A percentile compares a stretch with the other conserved stretches of the same genome.
Evolutionary conservation across 2,329 filamentous ascomycete species (phyloP).

Genomic region (Raffaelea albimanens): DNA sequence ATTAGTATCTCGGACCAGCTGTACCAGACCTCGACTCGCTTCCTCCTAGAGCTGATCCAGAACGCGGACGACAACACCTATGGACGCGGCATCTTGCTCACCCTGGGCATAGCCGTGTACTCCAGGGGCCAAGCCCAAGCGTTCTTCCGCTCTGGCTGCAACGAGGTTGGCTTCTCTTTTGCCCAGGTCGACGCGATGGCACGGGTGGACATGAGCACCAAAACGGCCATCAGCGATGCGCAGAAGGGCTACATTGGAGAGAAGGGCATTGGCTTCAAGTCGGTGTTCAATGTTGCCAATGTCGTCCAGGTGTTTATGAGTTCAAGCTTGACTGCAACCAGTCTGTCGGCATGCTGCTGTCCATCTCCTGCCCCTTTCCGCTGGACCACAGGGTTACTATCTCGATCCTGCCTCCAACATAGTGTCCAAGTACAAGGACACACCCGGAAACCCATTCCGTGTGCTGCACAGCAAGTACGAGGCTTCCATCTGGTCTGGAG

Average conservation of each 20-base stretch:
- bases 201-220: constrained; percentile 26
- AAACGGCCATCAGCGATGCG: constrained; percentile 19
- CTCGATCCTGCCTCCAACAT: no score
- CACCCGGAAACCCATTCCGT: no score
- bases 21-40: constrained; percentile 24
- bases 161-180: constrained; percentile 34
- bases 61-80: constrained; percentile 33
- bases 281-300: constrained; percentile 34
- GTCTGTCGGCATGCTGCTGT: constrained; percentile 42
- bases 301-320: constrained; percentile 32
- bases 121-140: background rate
- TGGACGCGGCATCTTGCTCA: constrained; percentile 16
- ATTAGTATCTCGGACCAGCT: constrained; percentile 9
- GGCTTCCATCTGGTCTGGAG: no score
- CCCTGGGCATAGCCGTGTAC: constrained; percentile 2
- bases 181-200: constrained; percentile 36
- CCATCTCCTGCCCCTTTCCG: constrained; percentile 18
- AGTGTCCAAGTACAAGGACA: no score
- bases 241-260: constrained; percentile 34
- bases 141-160: constrained; percentile 30
- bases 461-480: no score
- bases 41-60: constrained; percentile 29
- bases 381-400: constrained; percentile 13
- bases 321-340: constrained; percentile 28
- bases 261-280: constrained; percentile 42